Conservation (phyloP, 352 stramenopile species). For the Globisporangium acanthophoron region DNA sequence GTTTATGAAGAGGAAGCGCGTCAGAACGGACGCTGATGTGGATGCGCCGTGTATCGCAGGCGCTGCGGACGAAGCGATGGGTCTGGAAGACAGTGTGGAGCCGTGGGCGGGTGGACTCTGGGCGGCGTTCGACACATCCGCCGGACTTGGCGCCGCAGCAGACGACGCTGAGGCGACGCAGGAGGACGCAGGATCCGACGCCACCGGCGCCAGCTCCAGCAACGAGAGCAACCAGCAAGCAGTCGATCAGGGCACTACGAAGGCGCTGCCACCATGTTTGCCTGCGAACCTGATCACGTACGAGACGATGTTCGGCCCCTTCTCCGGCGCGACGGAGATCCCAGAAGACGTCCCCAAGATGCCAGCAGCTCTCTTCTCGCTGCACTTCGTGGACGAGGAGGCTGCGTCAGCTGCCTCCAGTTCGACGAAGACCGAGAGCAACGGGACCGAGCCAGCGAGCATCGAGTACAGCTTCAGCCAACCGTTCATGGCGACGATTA, state of each 20-base stretch:
- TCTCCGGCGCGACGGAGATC: constrained; percentile 23
- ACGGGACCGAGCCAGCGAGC: neutral
- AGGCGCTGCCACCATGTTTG: constrained; percentile 18
- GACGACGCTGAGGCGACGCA: constrained; percentile 22
- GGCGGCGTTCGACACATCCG: constrained; percentile 37
- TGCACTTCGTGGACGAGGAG: constrained; percentile 31
- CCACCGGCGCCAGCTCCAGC: neutral
- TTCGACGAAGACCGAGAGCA: neutral
- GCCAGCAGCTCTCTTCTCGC: constrained; percentile 40
- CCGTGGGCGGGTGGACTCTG: constrained; percentile 79
- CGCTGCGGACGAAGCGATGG: constrained; percentile 92
- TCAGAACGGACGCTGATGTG: neutral
- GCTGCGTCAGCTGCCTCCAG: neutral
- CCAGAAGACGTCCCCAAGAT: constrained; percentile 51
- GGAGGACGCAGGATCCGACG: constrained; percentile 4
- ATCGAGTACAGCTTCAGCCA: constrained; percentile 37
- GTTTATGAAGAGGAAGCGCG: neutral
- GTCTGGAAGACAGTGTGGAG: constrained; percentile 93
- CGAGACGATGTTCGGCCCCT: constrained; percentile 50
- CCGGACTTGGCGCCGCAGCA: constrained; percentile 10
- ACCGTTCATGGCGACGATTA: constrained; percentile 42
- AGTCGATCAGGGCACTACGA: neutral
- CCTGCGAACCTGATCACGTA: constrained; percentile 46
- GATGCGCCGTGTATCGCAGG: constrained; percentile 18
- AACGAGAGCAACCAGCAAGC: neutral